Conservation (phyloP, 495 filamentous ascomycete genomes). For the Penicillium paradoxum region DNA sequence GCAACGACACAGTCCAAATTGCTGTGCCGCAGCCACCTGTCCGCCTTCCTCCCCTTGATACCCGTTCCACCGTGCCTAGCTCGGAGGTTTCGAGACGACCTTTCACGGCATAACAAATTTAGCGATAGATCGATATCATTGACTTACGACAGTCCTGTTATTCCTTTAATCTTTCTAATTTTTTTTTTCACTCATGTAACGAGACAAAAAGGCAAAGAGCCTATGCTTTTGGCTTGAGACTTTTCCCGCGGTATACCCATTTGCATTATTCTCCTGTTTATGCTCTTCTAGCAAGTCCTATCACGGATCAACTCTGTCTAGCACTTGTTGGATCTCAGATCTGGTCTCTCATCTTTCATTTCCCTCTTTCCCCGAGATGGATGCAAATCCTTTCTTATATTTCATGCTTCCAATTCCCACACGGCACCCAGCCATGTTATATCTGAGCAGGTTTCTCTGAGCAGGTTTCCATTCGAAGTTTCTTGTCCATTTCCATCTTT, state of each 20-base stretch:
- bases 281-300: not conserved
- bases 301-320: not conserved
- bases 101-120: conserved; percentile 25
- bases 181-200: conserved; percentile 10
- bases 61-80: not conserved
- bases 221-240: conserved; percentile 3
- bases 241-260: conserved; percentile 24
- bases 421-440: not conserved
- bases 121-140: conserved; percentile 30
- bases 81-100: conserved; percentile 20
- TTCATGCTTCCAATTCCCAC: not conserved
- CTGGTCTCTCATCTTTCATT: too few relatives aligned
- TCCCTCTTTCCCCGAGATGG: not conserved
- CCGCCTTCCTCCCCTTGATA: conserved; percentile 9
- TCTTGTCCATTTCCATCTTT: not conserved
- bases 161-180: conserved; percentile 7
- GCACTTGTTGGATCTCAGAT: too few relatives aligned
- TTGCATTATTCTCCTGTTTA: conserved; percentile 6
- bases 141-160: conserved; percentile 20
- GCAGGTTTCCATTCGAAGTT: not conserved
- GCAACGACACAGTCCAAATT: conserved; percentile 29
- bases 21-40: conserved; percentile 5
- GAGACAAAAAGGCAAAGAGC: conserved; percentile 12
- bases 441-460: too few relatives aligned
- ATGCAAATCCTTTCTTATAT: not conserved